A percentile compares a stretch with the other conserved stretches of the same genome.
phyloP scores from a whole-genome alignment of 192 early-diverging fungal genomes.

The Funneliformis geosporum region DNA sequence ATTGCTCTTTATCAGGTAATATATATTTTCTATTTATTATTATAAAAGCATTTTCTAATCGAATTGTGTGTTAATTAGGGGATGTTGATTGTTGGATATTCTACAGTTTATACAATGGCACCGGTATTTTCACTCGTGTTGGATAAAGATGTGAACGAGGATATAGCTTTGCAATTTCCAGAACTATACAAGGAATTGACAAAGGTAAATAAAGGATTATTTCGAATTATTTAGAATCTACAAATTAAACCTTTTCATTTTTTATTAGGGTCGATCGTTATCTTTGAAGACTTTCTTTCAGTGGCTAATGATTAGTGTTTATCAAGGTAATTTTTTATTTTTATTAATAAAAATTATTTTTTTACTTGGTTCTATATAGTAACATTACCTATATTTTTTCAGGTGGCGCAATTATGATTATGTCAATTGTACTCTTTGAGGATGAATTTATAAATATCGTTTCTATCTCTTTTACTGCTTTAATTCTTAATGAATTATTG shows the following conservation, averaged over 20 bases:
- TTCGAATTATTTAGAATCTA: not conserved
- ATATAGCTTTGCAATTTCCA: conserved; percentile 88
- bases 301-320: conserved; percentile 93
- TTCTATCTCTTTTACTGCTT: conserved; percentile 90
- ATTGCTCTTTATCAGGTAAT: conserved; percentile 85
- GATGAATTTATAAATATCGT: conserved; percentile 94
- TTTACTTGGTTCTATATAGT: not conserved
- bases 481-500: conserved; percentile 92
- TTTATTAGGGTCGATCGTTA: conserved; percentile 72
- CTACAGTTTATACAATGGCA: conserved; percentile 96
- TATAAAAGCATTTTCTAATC: not conserved
- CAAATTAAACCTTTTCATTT: not conserved
- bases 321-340: conserved; percentile 82
- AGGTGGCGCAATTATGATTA: conserved; percentile 90
- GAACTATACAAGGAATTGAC: conserved; percentile 94
- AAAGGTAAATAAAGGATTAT: conserved; percentile 55
- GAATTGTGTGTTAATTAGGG: conserved; percentile 43
- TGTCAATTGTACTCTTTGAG: conserved; percentile 93
- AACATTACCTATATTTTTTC: conserved; percentile 20
- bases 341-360: conserved; percentile 26
- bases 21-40: conserved; percentile 7
- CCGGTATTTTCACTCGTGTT: conserved; percentile 95
- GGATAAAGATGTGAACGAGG: conserved; percentile 86
- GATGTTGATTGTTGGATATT: conserved; percentile 85
- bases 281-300: conserved; percentile 93